Conservation (phyloP, 352 stramenopile species). For the Phytopythium oedochilum region DNA sequence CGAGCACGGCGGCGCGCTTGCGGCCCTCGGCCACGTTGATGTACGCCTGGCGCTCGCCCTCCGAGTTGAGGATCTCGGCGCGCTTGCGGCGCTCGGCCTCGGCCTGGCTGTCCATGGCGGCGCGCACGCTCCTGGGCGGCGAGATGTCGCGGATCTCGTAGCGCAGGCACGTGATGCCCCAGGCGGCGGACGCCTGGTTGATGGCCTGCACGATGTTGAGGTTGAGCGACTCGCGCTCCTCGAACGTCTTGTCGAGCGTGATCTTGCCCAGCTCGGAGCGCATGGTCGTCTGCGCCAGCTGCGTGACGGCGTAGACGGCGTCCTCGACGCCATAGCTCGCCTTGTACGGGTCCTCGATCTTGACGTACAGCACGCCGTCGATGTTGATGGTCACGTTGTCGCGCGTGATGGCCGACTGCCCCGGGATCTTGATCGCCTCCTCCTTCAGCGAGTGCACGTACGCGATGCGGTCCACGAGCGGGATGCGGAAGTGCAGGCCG, state of each 20-base stretch:
- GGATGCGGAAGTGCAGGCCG: slow-evolving; percentile 89
- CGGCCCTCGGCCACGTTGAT: slow-evolving; percentile 91
- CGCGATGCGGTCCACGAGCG: slow-evolving; percentile 85
- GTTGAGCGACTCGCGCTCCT: slow-evolving; percentile 91
- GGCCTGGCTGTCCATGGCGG: slow-evolving; percentile 92
- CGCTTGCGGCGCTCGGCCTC: slow-evolving; percentile 90
- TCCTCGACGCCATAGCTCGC: slow-evolving; percentile 88
- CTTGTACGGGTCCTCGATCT: slow-evolving; percentile 88
- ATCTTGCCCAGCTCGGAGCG: slow-evolving; percentile 91
- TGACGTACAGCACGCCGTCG: slow-evolving; percentile 90
- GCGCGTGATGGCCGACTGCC: slow-evolving; percentile 87
- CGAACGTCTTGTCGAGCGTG: slow-evolving; percentile 92
- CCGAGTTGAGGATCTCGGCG: slow-evolving; percentile 89
- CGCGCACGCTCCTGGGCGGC: slow-evolving; percentile 80
- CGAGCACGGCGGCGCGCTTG: slow-evolving; percentile 81
- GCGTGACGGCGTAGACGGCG: slow-evolving; percentile 85
- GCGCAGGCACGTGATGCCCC: slow-evolving; percentile 88
- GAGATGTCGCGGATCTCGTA: slow-evolving; percentile 92
- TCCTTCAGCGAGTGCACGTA: slow-evolving; percentile 93
- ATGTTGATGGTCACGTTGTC: slow-evolving; percentile 92
- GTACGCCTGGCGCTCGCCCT: slow-evolving; percentile 84
- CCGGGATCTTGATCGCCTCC: slow-evolving; percentile 88
- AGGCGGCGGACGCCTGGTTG: slow-evolving; percentile 87
- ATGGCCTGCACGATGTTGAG: slow-evolving; percentile 89
- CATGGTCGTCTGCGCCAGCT: slow-evolving; percentile 91